Conservation (phyloP, 2,329 filamentous ascomycete species). For the Pseudogymnoascus verrucosus region DNA sequence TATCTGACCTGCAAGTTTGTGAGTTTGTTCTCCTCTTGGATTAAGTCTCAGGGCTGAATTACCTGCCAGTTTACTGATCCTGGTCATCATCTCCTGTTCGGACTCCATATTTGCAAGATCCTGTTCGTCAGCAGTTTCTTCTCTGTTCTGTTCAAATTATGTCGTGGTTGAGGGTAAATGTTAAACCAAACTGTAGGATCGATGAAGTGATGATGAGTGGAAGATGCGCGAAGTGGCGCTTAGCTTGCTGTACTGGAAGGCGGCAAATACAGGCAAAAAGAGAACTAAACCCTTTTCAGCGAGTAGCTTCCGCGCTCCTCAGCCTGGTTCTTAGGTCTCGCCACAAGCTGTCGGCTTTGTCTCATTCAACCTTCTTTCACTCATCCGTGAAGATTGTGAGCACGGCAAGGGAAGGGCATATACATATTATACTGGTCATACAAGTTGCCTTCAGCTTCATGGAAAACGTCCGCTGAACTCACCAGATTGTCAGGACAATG, state of each 20-base stretch:
- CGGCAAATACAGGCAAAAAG: constrained; percentile 1
- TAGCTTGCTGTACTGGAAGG: constrained; percentile 2
- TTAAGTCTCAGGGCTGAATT: constrained; percentile 29
- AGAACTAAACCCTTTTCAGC: background rate
- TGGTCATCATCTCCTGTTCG: constrained; percentile 46
- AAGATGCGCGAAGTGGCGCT: constrained; percentile 4
- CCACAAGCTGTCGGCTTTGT: background rate
- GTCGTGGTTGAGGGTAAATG: background rate
- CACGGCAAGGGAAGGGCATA: background rate
- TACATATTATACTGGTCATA: background rate
- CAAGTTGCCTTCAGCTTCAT: background rate
- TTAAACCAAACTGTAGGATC: background rate
- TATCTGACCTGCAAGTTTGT: constrained; percentile 55
- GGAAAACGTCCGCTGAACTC: constrained; percentile 2
- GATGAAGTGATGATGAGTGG: background rate
- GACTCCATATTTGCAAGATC: constrained; percentile 33
- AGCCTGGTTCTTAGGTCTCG: background rate
- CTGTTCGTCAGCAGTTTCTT: background rate
- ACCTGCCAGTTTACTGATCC: constrained; percentile 51
- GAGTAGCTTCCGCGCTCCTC: constrained; percentile 1
- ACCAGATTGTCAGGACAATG: constrained; percentile 19
- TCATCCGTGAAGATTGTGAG: background rate
- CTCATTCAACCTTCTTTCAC: constrained; percentile 9
- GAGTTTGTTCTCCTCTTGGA: constrained; percentile 42
- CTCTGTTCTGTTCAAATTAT: background rate